Evolutionary conservation across 768 basidiomycete genomes (phyloP).

Genomic region (Gelatoporia subvermispora): DNA sequence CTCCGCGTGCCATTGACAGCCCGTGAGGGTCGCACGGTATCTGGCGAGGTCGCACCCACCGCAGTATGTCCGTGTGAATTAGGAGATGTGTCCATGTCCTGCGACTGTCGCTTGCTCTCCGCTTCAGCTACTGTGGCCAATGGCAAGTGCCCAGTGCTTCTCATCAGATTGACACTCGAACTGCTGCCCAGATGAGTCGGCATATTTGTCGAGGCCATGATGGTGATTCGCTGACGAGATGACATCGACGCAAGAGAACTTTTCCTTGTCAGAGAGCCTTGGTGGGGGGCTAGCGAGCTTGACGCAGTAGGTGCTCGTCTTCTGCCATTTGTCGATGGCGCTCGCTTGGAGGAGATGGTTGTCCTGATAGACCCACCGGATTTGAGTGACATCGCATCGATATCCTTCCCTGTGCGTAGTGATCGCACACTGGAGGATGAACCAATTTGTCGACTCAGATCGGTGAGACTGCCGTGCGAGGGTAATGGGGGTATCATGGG

Average conservation of each 20-base stretch:
- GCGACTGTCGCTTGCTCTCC: conserved; percentile 20
- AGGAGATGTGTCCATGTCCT: conserved; percentile 6
- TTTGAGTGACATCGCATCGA: conserved; percentile 22
- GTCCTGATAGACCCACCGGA: conserved; percentile 20
- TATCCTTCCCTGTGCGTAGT: conserved; percentile 14
- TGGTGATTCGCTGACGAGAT: conserved; percentile 16
- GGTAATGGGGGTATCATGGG: conserved; percentile 20
- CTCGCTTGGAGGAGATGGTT: conserved; percentile 16
- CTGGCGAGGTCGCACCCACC: conserved; percentile 1
- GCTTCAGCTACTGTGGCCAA: conserved; percentile 51
- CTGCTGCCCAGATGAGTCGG: conserved; percentile 31
- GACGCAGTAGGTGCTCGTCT: conserved; percentile 4
- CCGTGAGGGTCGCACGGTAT: conserved; percentile 25
- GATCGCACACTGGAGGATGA: conserved; percentile 2
- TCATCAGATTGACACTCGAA: conserved; percentile 45
- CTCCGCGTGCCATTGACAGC: conserved; percentile 2
- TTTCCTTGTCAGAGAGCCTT: conserved; percentile 34
- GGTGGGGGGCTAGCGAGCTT: conserved; percentile 10
- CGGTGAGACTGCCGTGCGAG: conserved; percentile 12
- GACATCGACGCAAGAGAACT: conserved; percentile 55
- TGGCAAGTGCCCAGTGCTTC: conserved; percentile 44
- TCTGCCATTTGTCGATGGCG: conserved; percentile 17
- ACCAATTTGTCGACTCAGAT: conserved; percentile 4
- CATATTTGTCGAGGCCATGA: conserved; percentile 25
- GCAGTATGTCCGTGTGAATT: too few species aligned